Conservation (phyloP, 352 stramenopile genomes). For the Elongisporangium anandrum region DNA sequence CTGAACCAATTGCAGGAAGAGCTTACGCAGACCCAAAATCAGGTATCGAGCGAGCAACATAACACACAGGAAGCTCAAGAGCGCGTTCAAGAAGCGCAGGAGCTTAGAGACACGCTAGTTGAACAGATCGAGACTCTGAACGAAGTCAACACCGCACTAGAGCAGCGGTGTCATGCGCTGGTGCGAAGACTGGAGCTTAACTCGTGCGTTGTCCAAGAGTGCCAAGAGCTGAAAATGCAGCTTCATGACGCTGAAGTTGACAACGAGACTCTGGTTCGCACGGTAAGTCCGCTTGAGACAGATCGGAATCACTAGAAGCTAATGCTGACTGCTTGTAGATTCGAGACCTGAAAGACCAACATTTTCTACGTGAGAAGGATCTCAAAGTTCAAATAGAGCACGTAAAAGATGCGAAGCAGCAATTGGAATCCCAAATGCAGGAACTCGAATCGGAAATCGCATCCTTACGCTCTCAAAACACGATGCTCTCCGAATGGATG, state of each 20-base stretch:
- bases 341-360: constrained; percentile 62
- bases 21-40: constrained; percentile 48
- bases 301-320: not conserved
- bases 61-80: constrained; percentile 39
- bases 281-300: constrained; percentile 16
- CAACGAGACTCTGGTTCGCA: constrained; percentile 66
- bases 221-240: constrained; percentile 61
- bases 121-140: constrained; percentile 67
- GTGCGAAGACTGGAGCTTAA: constrained; percentile 59
- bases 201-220: constrained; percentile 36
- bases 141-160: constrained; percentile 67
- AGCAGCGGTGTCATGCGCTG: constrained; percentile 65
- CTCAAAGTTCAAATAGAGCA: constrained; percentile 59
- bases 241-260: constrained; percentile 58
- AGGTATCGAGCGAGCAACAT: constrained; percentile 50
- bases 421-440: constrained; percentile 30
- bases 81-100: constrained; percentile 44
- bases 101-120: constrained; percentile 48
- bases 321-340: constrained; percentile 30
- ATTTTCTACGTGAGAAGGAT: constrained; percentile 54
- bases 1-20: constrained; percentile 46
- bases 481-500: constrained; percentile 77
- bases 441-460: constrained; percentile 61
- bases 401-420: constrained; percentile 37
- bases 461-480: constrained; percentile 57